Conservation (phyloP, 495 filamentous ascomycete species). For the Aspergillus hancockii region DNA sequence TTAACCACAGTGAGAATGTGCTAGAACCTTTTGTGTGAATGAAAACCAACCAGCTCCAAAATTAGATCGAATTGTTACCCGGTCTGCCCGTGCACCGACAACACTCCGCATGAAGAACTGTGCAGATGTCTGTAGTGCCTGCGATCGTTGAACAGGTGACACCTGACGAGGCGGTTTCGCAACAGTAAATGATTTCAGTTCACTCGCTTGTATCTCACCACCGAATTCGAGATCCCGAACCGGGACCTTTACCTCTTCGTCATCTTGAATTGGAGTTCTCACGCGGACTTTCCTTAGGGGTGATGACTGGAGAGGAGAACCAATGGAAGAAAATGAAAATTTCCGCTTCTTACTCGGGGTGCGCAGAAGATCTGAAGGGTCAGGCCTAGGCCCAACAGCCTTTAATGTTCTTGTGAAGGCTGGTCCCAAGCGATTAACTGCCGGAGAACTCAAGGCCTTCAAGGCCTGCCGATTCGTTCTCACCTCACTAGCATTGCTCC, state of each 20-base stretch:
- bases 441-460: constrained; percentile 66
- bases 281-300: constrained; percentile 49
- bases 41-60: constrained; percentile 43
- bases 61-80: constrained; percentile 41
- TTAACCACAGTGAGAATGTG: constrained; percentile 20
- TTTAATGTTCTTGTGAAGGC: constrained; percentile 47
- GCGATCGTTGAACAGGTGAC: constrained; percentile 42
- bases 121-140: constrained; percentile 43
- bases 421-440: constrained; percentile 57
- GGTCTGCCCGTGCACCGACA: constrained; percentile 33
- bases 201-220: constrained; percentile 14
- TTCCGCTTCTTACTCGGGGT: constrained; percentile 48
- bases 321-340: constrained; percentile 46
- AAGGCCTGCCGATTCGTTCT: constrained; percentile 64
- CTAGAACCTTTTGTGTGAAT: constrained; percentile 9
- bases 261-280: constrained; percentile 33
- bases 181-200: constrained; percentile 16
- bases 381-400: constrained; percentile 31
- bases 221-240: constrained; percentile 36
- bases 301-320: constrained; percentile 57
- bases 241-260: constrained; percentile 31
- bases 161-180: constrained; percentile 29
- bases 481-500: constrained; percentile 43
- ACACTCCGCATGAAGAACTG: constrained; percentile 45
- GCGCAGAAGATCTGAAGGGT: constrained; percentile 32